These are phyloP conservation scores for Triadica sebifera DNA, from an alignment of 345 rosid species.

Conservation along the genomic window DNA sequence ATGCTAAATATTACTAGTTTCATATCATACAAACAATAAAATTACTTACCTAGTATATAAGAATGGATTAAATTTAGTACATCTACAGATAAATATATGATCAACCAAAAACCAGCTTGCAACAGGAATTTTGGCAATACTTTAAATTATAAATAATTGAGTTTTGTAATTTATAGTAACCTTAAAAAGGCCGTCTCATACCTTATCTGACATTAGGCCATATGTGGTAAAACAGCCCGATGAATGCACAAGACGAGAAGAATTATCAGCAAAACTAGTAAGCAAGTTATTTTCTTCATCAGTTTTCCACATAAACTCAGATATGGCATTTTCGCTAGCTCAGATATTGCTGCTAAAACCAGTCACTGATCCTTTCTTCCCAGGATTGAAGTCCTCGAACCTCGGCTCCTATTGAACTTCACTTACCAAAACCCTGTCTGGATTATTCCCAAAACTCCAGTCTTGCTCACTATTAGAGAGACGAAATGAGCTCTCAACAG, in stretches of 20 bases:
- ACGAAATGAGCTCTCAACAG: constrained; percentile 23
- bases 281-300: constrained; percentile 32
- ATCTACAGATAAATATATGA: not conserved
- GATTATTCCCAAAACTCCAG: constrained; percentile 23
- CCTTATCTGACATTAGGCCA: constrained; percentile 41
- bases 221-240: constrained; percentile 35
- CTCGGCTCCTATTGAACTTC: constrained; percentile 17
- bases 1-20: no score
- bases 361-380: constrained; percentile 23
- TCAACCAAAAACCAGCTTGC: not conserved
- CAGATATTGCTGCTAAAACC: constrained; percentile 27
- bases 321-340: constrained; percentile 27
- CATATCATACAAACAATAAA: no score
- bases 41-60: no score
- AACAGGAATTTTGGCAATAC: not conserved
- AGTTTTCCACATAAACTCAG: constrained; percentile 41
- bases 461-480: constrained; percentile 18
- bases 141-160: not conserved
- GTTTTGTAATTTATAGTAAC: not conserved
- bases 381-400: constrained; percentile 24
- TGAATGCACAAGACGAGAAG: constrained; percentile 33
- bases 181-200: constrained; percentile 16
- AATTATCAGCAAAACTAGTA: constrained; percentile 31
- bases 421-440: constrained; percentile 21
- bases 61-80: not conserved